Base-by-base conservation (phyloP, 2,329 filamentous ascomycete genomes). In the Penicillium paneum region DNA sequence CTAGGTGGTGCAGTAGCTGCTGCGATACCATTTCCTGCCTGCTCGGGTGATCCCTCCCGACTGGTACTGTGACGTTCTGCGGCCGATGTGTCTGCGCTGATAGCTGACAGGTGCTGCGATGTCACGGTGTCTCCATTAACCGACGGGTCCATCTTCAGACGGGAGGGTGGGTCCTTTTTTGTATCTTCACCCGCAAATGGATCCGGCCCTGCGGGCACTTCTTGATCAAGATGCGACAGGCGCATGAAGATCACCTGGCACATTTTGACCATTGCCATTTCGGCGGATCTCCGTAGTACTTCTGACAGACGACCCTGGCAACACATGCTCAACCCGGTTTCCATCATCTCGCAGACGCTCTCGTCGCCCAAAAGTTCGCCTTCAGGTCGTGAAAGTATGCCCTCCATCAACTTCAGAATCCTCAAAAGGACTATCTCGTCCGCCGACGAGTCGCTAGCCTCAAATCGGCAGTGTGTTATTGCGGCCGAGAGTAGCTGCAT, bases 291-390 rank as follows among this genome's bases (percentile, higher is more conserved):
- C 60, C 93, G 85, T 51, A 99, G 78, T 4, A 97, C 86, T 65
- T 97, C 92, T 10, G 92, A 97, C 57, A 97, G 86, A 52, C 93
- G 85, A 52, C 90, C 85, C 68, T 97, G 92, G 60, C 93, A 99
- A 78, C 94, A 99, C 79, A 99, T 97, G 68, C 91, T 96, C 62
- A 99, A 76, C 1, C 93, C 94, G 1, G 91, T 93, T 71, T 96
- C 94, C 93, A 99, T 97, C 91, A 99, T 97, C 71, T 97, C 91
- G 71, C 95, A 99, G 11, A 99, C 91, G 69, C 93, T 97, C 76
- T 97, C 93, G 67, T 99, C 94, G 55, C 93, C 95, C n/a, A 99
- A 79, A 11, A 97, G 84, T 62, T 95, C 88, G 35, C 94, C 94
- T 29, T 93, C 91, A 0, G 92, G 90, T 0, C 94, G 90, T 15